Conservation (phyloP, 192 early-diverging fungal genomes). For the Umbelopsis isabellina region DNA sequence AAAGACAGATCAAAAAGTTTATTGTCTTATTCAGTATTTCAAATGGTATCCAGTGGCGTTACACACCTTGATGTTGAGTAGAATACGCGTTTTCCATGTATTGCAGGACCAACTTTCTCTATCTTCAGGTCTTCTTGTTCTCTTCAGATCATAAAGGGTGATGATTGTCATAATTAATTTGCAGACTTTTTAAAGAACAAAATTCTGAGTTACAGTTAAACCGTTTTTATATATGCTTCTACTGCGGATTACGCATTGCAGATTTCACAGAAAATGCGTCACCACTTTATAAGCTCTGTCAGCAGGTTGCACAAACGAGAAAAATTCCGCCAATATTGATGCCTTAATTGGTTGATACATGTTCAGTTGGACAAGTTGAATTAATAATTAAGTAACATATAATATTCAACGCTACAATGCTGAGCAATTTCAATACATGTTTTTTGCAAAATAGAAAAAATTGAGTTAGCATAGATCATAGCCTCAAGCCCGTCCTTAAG, state of each 20-base stretch:
- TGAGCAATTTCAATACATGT: too few relatives aligned
- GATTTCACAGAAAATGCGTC: not conserved
- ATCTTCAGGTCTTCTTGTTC: not conserved
- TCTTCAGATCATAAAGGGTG: not conserved
- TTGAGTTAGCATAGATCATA: too few relatives aligned
- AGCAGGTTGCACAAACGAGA: not conserved
- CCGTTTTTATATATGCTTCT: not conserved
- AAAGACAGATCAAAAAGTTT: too few relatives aligned
- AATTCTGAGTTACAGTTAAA: not conserved
- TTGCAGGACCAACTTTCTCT: constrained; percentile 29
- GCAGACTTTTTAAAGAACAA: not conserved
- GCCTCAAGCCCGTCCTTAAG: too few relatives aligned
- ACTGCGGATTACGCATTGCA: not conserved
- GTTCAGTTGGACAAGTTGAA: too few relatives aligned
- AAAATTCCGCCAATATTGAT: too few relatives aligned
- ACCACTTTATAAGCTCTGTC: not conserved
- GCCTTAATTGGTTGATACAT: too few relatives aligned
- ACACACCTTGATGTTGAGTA: constrained; percentile 35
- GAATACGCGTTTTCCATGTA: constrained; percentile 26
- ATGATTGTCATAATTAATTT: not conserved
- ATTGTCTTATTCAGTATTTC: too few relatives aligned
- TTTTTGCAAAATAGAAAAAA: too few relatives aligned
- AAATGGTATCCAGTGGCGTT: too few relatives aligned
- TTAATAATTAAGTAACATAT: too few relatives aligned
- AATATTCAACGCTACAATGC: too few relatives aligned